Percentiles rank a stretch among this genome's conserved stretches.
phyloP scores from a whole-genome alignment of 2,329 filamentous ascomycete genomes.

The Pseudovirgaria hyperparasitica region DNA sequence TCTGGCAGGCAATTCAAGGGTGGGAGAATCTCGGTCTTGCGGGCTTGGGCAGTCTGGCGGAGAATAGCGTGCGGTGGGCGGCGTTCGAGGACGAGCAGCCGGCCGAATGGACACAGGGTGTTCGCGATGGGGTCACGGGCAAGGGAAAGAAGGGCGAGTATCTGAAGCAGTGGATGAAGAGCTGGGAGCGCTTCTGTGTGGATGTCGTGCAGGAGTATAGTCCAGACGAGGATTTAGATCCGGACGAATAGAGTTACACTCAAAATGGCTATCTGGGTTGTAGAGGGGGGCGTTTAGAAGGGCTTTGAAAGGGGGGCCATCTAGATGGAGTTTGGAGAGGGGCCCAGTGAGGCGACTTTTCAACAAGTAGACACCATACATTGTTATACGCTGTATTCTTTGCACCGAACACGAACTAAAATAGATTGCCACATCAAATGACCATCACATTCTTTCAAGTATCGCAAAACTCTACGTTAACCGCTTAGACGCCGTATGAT shows the following conservation, averaged over 20 bases:
- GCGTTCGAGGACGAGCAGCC: constrained; percentile 68
- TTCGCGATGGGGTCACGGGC: constrained; percentile 64
- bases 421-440: no score
- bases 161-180: constrained; percentile 63
- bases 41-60: constrained; percentile 72
- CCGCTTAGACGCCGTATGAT: no score
- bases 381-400: no score
- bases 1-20: constrained; percentile 85
- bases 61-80: constrained; percentile 87
- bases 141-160: constrained; percentile 56
- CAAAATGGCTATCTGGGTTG: no score
- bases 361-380: no score
- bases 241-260: constrained; percentile 25
- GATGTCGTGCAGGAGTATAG: constrained; percentile 76
- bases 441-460: no score
- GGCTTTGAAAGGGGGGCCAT: no score
- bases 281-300: no score
- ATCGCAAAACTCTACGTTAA: no score
- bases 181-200: constrained; percentile 83
- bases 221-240: constrained; percentile 33
- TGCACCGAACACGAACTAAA: no score
- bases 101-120: constrained; percentile 57
- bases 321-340: no score
- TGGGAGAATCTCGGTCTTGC: constrained; percentile 86
- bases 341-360: no score